A percentile compares a stretch with the other conserved stretches of the same genome.
Evolutionary conservation across 306 rosid genomes (phyloP).

Genomic region (Prunus padus): DNA sequence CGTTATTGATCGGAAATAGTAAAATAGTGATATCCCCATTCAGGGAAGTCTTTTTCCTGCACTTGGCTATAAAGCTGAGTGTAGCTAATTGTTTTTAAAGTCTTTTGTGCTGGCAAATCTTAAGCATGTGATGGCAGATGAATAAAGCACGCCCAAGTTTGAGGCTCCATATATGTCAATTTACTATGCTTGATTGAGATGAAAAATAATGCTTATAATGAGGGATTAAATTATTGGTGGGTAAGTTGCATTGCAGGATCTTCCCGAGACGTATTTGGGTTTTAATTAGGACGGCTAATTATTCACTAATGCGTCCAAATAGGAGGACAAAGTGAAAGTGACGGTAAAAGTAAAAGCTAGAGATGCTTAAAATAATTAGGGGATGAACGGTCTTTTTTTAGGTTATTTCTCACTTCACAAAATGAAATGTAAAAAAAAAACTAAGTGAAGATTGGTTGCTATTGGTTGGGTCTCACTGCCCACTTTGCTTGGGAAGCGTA

Average conservation of each 20-base stretch:
- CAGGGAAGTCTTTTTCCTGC: too few relatives aligned
- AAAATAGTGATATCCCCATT: too few relatives aligned
- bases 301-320: constrained; percentile 16
- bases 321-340: constrained; percentile 37
- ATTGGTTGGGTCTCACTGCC: constrained; percentile 17
- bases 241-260: background rate
- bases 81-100: background rate
- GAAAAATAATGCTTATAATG: background rate
- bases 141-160: background rate
- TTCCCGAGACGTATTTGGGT: constrained; percentile 11
- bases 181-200: background rate
- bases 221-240: too few relatives aligned
- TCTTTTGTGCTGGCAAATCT: background rate
- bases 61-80: background rate
- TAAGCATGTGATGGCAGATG: background rate
- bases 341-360: constrained; percentile 16
- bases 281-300: constrained; percentile 5
- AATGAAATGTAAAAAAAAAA: background rate
- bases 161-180: background rate
- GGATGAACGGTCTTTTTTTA: constrained; percentile 42
- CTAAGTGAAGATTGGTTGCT: background rate
- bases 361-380: constrained; percentile 31
- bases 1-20: rapidly evolving
- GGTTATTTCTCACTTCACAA: constrained; percentile 12
- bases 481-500: constrained; percentile 50